Evolutionary conservation across 371 early-diverging fungal genomes (phyloP), one percentile per base, ranked within the genome.

Genomic region (Circinella minor): DNA sequence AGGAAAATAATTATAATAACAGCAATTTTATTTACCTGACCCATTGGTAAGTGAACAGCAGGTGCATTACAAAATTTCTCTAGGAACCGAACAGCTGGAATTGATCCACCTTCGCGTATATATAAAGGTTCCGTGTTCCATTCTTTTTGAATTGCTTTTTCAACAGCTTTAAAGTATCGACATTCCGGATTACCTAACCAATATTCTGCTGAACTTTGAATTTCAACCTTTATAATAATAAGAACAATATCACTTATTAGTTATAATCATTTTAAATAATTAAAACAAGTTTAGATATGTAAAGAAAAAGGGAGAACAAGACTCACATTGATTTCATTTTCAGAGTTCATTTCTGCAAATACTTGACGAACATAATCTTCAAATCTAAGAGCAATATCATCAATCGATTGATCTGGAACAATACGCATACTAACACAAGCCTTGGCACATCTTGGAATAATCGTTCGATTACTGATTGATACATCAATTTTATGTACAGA

Each of bases 101-200:
- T 94, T 3, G 94, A 93, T 1, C 94, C 94, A 61, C 94, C 94
- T 69, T 94, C 94, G 37, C 94, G 86, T 65, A 94, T 92, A 64
- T 76, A 89, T 36, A 85, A 63, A 15, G 87, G 89, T 49, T 87
- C 83, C 20, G 80, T 74, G 4, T 88, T 85, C 90, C 90, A 91
- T 69, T 88, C 90, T 62, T 88, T 71, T 59, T 87, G 82, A 77
- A 94, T 89, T 6, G 91, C 93, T 36, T 80, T 60, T 66, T 89
- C 89, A 0, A 91, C 89, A 0, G 89, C 87, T 71, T 88, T 86
- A 70, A 90, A 94, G 70, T 89, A 93, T 36, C 84, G 74, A 66
- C 87, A 85, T 18, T 82, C 77, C 1, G 89, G 87, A 66, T 94
- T 89, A 9, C 91, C 94, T 63, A 94, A 74, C 94, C 94, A 94